These are phyloP conservation scores for Amanita pseudoporphyria DNA, from an alignment of 768 basidiomycete species.

Conservation along the genomic window DNA sequence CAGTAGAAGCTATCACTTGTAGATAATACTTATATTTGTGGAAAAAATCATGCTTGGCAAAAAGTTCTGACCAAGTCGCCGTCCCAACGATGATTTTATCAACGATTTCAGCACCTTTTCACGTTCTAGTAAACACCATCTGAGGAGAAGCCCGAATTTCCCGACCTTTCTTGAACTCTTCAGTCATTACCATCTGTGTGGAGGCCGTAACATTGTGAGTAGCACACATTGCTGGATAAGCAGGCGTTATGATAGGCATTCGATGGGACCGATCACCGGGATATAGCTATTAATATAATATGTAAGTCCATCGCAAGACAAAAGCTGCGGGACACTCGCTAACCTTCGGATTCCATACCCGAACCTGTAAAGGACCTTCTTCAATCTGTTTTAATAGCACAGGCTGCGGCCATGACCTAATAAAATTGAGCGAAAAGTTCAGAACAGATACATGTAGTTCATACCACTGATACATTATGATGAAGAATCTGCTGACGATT, in stretches of 20 bases:
- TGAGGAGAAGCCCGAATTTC: slow-evolving; percentile 3
- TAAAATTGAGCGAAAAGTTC: slow-evolving; percentile 7
- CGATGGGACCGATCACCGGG: slow-evolving; percentile 89
- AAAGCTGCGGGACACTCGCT: slow-evolving; percentile 4
- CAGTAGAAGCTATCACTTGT: slow-evolving; percentile 90
- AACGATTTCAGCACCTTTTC: slow-evolving; percentile 83
- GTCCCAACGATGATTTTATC: slow-evolving; percentile 82
- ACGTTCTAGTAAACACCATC: slow-evolving; percentile 8
- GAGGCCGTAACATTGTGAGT: slow-evolving; percentile 97
- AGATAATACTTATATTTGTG: slow-evolving; percentile 94
- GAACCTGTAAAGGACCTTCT: slow-evolving; percentile 84
- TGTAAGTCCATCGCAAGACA: neutral
- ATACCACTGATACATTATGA: slow-evolving; percentile 96
- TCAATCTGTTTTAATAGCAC: slow-evolving; percentile 97
- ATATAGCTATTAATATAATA: slow-evolving; percentile 48
- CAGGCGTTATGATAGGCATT: slow-evolving; percentile 99
- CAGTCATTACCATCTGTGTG: slow-evolving; percentile 92
- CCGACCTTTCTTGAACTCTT: slow-evolving; percentile 88
- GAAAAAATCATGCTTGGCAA: slow-evolving; percentile 94
- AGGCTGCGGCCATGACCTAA: slow-evolving; percentile 96
- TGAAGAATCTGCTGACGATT: slow-evolving; percentile 96
- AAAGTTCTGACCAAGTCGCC: slow-evolving; percentile 89
- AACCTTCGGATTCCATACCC: slow-evolving; percentile 98
- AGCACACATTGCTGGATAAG: slow-evolving; percentile 98
- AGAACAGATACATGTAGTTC: slow-evolving; percentile 16